Conservation (phyloP, 345 rosid species). For the Streptanthus diversifolius region DNA sequence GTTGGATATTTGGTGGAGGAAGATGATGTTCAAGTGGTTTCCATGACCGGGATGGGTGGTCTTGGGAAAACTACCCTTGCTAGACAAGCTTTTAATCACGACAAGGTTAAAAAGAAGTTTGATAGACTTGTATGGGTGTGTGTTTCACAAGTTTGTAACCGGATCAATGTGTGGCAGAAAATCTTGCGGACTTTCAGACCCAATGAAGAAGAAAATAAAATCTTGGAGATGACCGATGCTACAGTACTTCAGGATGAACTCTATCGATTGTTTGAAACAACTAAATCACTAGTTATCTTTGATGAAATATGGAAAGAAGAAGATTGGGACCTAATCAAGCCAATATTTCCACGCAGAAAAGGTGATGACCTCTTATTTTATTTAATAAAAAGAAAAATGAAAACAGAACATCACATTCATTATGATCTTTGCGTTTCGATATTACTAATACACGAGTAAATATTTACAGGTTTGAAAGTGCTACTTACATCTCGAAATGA, state of each 20-base stretch:
- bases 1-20: constrained; percentile 12
- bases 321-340: constrained; percentile 30
- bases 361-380: neutral
- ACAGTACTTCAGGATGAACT: constrained; percentile 1
- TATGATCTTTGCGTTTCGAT: neutral
- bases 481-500: constrained; percentile 42
- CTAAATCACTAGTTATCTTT: constrained; percentile 31
- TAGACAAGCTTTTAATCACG: constrained; percentile 17
- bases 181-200: constrained; percentile 30
- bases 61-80: constrained; percentile 50
- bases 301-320: constrained; percentile 42
- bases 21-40: constrained; percentile 12
- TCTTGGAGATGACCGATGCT: constrained; percentile 21
- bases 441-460: neutral
- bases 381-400: neutral
- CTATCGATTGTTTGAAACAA: neutral
- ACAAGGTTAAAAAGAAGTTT: constrained; percentile 22
- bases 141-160: constrained; percentile 30
- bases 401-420: neutral
- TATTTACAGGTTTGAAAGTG: constrained; percentile 32
- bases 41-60: constrained; percentile 52
- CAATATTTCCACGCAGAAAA: constrained; percentile 18
- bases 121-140: constrained; percentile 34
- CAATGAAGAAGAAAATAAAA: constrained; percentile 15
- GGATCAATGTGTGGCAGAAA: constrained; percentile 23